Base-by-base conservation (phyloP, 495 filamentous ascomycete genomes). In the Mytilinidion resinicola region DNA sequence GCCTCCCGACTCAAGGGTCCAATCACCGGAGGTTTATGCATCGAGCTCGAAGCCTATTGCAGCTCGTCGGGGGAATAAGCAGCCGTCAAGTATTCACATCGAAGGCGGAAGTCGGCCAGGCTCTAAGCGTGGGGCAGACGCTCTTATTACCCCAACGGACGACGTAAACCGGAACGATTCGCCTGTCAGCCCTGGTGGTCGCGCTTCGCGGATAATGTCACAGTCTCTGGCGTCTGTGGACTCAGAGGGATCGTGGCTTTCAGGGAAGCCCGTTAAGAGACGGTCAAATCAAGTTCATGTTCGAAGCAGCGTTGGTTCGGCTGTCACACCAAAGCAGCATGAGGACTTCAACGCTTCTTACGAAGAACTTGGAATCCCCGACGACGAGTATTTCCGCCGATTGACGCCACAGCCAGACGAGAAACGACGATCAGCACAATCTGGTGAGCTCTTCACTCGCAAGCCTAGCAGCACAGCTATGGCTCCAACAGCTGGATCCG, bases 241-340 rank as follows among this genome's bases (percentile, higher is more conserved):
- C 65, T 92, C 88, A 0, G 91, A 96, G 73, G 91, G 82, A 1
- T 95, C 90, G 0, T 96, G 91, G 91, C 85, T 96, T 60, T 90
- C 89, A 2, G 90, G 91, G 10, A 77, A 79, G 55, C 80, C 80
- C 55, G 71, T 80, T 58, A 76, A 79, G 44, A 71, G 79, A 47
- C 71, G 76, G 61, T 79, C 82, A 3, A 75, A 80, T 37, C 73
- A 73, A 33, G 68, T 72, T 44, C 63, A 63, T 37, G 20, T 61
- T 3, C 56, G 60, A 8, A 55, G 33, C 19, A 67, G 64, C 36
- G 60, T 61, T 10, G 60, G 60, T 6, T 67, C 64, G 8, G 49
- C 52, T 14, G 39, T 51, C 9, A 33, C 55, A 2, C 14, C 48
- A 3, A 57, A 56, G 41, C 60, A 56, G 11, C 51, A 51, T 34